These are phyloP conservation scores for Coprinopsis cinerea DNA, from an alignment of 768 basidiomycete species.

Conservation along the genomic window DNA sequence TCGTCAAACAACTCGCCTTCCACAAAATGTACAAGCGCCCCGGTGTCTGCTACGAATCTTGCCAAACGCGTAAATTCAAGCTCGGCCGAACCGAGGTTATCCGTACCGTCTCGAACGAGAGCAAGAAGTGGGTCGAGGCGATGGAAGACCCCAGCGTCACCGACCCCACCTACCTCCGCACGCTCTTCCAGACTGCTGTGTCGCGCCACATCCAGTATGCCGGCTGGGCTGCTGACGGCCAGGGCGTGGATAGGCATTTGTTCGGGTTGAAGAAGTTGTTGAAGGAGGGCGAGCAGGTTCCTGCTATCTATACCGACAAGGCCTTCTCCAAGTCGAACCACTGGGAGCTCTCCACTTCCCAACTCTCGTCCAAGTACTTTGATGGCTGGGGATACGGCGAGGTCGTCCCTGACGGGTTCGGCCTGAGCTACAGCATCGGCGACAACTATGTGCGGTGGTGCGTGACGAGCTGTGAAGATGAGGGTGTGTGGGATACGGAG, in stretches of 20 bases:
- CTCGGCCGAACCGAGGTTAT: constrained; percentile 95
- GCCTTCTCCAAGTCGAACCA: constrained; percentile 67
- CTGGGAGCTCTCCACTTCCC: constrained; percentile 93
- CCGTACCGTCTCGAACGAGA: constrained; percentile 76
- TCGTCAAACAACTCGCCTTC: constrained; percentile 95
- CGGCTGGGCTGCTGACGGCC: constrained; percentile 87
- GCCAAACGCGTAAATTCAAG: constrained; percentile 90
- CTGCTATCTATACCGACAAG: constrained; percentile 68
- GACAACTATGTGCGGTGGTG: constrained; percentile 86
- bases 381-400: constrained; percentile 98
- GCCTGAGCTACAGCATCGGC: constrained; percentile 85
- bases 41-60: constrained; percentile 86
- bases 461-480: constrained; percentile 52
- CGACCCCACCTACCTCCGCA: constrained; percentile 42
- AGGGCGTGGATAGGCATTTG: constrained; percentile 92
- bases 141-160: constrained; percentile 58
- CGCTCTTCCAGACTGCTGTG: constrained; percentile 70
- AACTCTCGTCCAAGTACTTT: constrained; percentile 73
- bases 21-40: constrained; percentile 75
- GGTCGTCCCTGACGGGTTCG: constrained; percentile 91
- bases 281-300: constrained; percentile 63
- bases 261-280: constrained; percentile 87
- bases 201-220: constrained; percentile 84
- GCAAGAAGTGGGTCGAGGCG: constrained; percentile 80
- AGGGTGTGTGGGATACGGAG: constrained; percentile 4